These are phyloP conservation scores for Acanthochlamys bracteata DNA, from an alignment of 106 monocot species.

Conservation along the genomic window DNA sequence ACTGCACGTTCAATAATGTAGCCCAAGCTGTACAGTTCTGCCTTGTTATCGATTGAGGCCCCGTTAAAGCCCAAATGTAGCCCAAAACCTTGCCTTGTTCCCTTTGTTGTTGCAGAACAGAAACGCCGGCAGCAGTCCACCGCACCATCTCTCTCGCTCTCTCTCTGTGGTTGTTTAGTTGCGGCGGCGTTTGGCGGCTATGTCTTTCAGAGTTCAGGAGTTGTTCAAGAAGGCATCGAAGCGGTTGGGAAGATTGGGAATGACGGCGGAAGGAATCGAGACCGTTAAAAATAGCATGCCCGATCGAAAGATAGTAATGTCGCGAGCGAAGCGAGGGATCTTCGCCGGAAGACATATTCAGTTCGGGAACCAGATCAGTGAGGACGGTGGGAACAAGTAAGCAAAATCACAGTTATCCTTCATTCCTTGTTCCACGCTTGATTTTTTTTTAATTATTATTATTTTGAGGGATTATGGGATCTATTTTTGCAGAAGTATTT, in stretches of 20 bases:
- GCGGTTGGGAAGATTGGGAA: slow-evolving; percentile 24
- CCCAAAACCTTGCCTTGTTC: no score
- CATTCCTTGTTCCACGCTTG: no score
- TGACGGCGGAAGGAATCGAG: slow-evolving; percentile 34
- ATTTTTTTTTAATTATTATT: no score
- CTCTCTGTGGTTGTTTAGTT: background rate
- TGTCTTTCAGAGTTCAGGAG: slow-evolving; percentile 67
- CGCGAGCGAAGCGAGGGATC: slow-evolving; percentile 72
- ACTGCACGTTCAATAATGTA: no score
- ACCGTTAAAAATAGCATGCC: slow-evolving; percentile 55
- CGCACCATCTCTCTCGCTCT: background rate
- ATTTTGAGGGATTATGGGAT: no score
- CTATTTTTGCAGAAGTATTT: no score
- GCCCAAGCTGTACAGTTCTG: no score
- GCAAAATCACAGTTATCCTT: no score
- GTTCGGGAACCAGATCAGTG: slow-evolving; percentile 81
- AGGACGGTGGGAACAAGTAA: slow-evolving; percentile 92
- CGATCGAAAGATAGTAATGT: slow-evolving; percentile 66
- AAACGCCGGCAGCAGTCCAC: no score
- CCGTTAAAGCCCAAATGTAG: no score
- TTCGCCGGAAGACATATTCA: slow-evolving; percentile 89
- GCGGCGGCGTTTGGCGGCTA: slow-evolving; percentile 6
- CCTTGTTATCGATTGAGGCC: no score
- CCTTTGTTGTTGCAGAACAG: no score
- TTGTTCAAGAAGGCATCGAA: slow-evolving; percentile 62